Percentiles rank a stretch among this genome's conserved stretches.
These are phyloP conservation scores for Ophiostoma sp. DNA, from an alignment of 2,329 filamentous ascomycete species.

Conservation along the genomic window DNA sequence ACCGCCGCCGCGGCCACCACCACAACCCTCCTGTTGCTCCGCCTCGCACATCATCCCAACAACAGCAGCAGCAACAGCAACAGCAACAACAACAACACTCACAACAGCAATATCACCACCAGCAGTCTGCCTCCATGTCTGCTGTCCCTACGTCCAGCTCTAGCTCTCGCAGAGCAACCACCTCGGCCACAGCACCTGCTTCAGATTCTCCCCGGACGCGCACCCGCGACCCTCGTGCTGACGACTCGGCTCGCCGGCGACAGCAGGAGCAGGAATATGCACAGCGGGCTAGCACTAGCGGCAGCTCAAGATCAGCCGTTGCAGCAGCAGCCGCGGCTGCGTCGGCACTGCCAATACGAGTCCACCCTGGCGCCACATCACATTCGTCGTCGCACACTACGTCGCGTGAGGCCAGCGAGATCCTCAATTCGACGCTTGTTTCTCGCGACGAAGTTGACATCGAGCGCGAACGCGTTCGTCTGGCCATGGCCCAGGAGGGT, in stretches of 20 bases:
- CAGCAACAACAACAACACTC: constrained; percentile 18
- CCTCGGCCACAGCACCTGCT: neutral
- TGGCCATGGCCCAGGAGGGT: constrained; percentile 54
- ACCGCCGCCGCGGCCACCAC: constrained; percentile 47
- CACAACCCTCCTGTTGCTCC: constrained; percentile 66
- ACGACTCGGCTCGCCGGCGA: constrained; percentile 41
- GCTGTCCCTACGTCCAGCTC: constrained; percentile 27
- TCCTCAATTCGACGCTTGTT: constrained; percentile 70
- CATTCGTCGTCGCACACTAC: constrained; percentile 54
- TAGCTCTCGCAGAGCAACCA: constrained; percentile 39
- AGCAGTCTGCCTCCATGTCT: constrained; percentile 24
- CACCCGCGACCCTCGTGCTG: constrained; percentile 22
- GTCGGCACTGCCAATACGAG: constrained; percentile 44
- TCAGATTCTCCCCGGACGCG: constrained; percentile 35
- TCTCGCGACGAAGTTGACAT: constrained; percentile 70
- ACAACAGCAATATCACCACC: constrained; percentile 11
- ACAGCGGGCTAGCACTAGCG: constrained; percentile 28
- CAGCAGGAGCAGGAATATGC: constrained; percentile 38
- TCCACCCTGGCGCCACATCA: constrained; percentile 38
- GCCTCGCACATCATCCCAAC: constrained; percentile 70
- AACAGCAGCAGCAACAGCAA: constrained; percentile 19
- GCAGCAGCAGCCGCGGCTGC: constrained; percentile 35
- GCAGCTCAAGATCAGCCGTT: constrained; percentile 25
- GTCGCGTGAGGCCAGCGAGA: constrained; percentile 70
- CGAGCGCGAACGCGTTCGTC: constrained; percentile 64